Percentiles rank a stretch among this genome's conserved stretches.
These are phyloP conservation scores for Xylaria multiplex DNA, from an alignment of 2,329 filamentous ascomycete species.

Conservation along the genomic window DNA sequence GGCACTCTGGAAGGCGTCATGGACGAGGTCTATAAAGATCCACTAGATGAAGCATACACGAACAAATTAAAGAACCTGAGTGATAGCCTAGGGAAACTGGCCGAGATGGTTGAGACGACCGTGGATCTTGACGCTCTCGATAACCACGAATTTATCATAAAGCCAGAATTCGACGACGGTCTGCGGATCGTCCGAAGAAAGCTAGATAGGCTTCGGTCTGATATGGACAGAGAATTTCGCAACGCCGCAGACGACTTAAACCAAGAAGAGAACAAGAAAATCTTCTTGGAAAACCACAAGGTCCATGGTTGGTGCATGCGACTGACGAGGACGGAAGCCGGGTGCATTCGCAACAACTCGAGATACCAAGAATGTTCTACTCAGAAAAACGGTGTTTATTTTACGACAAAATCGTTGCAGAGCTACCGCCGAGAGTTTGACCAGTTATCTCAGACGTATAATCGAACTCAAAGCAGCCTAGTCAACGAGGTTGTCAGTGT, in stretches of 20 bases:
- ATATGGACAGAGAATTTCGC: constrained; percentile 85
- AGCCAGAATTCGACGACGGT: constrained; percentile 94
- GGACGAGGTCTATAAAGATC: constrained; percentile 91
- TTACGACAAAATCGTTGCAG: constrained; percentile 86
- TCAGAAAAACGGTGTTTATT: constrained; percentile 98
- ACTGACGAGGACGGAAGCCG: constrained; percentile 88
- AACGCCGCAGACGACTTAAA: constrained; percentile 81
- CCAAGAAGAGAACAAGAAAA: constrained; percentile 97
- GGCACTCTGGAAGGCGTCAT: constrained; percentile 91
- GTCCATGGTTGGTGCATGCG: constrained; percentile 98
- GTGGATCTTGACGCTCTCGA: constrained; percentile 95
- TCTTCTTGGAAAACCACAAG: constrained; percentile 95
- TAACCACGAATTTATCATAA: constrained; percentile 98
- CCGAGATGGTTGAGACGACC: constrained; percentile 98
- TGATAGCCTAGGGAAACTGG: constrained; percentile 82
- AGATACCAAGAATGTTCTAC: constrained; percentile 95
- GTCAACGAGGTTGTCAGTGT: constrained; percentile 94
- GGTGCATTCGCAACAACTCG: constrained; percentile 90
- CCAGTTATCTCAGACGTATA: constrained; percentile 93
- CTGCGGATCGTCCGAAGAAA: constrained; percentile 89
- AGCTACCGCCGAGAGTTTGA: constrained; percentile 89
- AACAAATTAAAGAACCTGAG: constrained; percentile 80
- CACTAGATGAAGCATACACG: constrained; percentile 88
- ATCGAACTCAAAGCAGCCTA: constrained; percentile 89
- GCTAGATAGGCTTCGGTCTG: constrained; percentile 81